These are phyloP conservation scores for Leccinum incarnatum DNA, from an alignment of 768 basidiomycete species.

Conservation along the genomic window DNA sequence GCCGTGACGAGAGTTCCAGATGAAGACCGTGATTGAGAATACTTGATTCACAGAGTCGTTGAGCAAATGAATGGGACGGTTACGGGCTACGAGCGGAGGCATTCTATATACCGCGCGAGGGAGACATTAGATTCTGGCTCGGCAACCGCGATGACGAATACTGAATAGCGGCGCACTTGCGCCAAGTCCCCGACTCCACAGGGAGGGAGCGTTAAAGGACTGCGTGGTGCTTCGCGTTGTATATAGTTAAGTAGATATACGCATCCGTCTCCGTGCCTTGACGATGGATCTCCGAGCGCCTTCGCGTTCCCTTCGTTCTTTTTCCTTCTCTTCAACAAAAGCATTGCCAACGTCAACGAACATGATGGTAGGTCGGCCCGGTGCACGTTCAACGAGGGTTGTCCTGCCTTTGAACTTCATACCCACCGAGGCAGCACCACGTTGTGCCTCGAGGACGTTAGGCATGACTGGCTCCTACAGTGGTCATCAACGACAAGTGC, in stretches of 20 bases:
- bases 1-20: neutral
- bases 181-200: no score
- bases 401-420: conserved; percentile 38
- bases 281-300: conserved; percentile 45
- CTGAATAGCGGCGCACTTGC: no score
- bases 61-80: neutral
- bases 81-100: neutral
- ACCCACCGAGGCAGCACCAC: conserved; percentile 37
- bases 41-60: neutral
- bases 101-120: neutral
- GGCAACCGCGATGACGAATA: neutral
- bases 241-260: neutral
- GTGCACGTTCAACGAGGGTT: conserved; percentile 36
- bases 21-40: neutral
- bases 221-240: no score
- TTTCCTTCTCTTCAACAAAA: conserved; percentile 60
- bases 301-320: conserved; percentile 46
- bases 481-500: neutral
- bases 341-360: conserved; percentile 75
- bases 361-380: conserved; percentile 53
- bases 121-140: no score
- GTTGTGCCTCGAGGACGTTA: conserved; percentile 48
- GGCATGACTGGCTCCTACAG: conserved; percentile 63
- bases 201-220: no score
- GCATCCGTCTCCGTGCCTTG: conserved; percentile 31